A percentile compares a stretch with the other conserved stretches of the same genome.
Evolutionary conservation across 1,139 yeast genomes (phyloP).

Genomic region (Pichia norvegensis): DNA sequence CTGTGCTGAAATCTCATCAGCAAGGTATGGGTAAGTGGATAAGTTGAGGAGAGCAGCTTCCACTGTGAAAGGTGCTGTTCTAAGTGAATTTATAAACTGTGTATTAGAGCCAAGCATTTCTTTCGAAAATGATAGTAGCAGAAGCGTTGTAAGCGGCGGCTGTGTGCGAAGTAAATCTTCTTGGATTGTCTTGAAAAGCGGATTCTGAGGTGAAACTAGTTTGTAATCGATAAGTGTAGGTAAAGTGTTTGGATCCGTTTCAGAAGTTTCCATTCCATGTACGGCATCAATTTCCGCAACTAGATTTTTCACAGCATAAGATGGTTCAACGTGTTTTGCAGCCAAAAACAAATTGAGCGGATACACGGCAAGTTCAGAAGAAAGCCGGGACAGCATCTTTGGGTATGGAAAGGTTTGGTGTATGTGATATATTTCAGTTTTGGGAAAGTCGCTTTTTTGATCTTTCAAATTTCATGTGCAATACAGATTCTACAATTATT

Average conservation of each 20-base stretch:
- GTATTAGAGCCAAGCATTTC: slow-evolving; percentile 5
- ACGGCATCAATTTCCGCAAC: slow-evolving; percentile 6
- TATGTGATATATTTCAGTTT: too few relatives aligned
- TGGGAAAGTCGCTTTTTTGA: too few relatives aligned
- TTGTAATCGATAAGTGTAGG: slow-evolving; percentile 14
- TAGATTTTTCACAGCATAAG: slow-evolving; percentile 4
- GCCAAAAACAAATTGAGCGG: slow-evolving; percentile 10
- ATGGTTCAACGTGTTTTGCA: neutral
- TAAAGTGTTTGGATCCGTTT: slow-evolving; percentile 13
- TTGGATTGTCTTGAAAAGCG: slow-evolving; percentile 1
- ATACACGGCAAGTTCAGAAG: neutral
- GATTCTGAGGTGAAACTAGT: slow-evolving; percentile 4
- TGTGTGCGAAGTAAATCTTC: neutral
- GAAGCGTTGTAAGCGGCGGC: neutral
- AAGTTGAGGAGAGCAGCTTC: slow-evolving; percentile 19
- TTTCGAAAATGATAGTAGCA: slow-evolving; percentile 11
- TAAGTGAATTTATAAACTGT: slow-evolving; percentile 8
- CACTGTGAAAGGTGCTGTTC: slow-evolving; percentile 8
- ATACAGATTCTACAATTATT: neutral
- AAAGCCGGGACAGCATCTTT: neutral
- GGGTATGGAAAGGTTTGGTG: neutral
- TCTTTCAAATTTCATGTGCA: too few relatives aligned
- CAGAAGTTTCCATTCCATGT: neutral
- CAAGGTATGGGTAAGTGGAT: slow-evolving; percentile 19
- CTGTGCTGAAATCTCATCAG: slow-evolving; percentile 9